Base-by-base conservation (phyloP, 2,329 filamentous ascomycete species). In the Cercospora brassicicola region DNA sequence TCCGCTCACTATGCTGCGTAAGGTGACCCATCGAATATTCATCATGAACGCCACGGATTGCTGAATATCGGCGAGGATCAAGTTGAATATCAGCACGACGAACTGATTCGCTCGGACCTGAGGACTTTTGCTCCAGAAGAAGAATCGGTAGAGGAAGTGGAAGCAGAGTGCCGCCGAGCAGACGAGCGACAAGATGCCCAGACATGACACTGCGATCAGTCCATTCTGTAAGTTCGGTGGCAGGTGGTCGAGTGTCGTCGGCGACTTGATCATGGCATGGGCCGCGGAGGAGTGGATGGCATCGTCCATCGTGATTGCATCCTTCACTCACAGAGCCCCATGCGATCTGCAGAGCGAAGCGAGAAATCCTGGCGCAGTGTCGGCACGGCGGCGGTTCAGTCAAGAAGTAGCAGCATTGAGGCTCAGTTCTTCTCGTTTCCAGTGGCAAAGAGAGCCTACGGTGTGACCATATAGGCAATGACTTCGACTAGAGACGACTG, bases 1-100 rank as follows among this genome's bases (percentile, higher is more conserved):
- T 4, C 81, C 81, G 1, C 87, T 84, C 1, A 81, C 73, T 18
- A 91, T 82, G 0, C 79, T 82, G 75, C 89, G 82, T 7, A 79
- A 74, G 1, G 78, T 76, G 3, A 90, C 79, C 84, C 89, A 89
- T 20, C 83, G 78, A 0, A 84, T 81, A 69, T 89, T 90, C 59
- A 42, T 42, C 36, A 42, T 42, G 36, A 42, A 42, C 3, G 36
- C 36, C 15, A 42, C 36, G 36, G 36, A 90, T 73, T 91, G 89
- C 73, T 90, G 87, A 64, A 90, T 84, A 72, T 91, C 89, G 69
- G 89, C 88, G 26, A 90, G 79, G 4, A 91, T 80, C 0, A 91
- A 83, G 75, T 91, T 91, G 78, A 89, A 87, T 66, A 91, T 88
- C 2, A 91, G 81, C 1, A 91, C 81, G 23, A 91, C 82, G 74